phyloP scores from a whole-genome alignment of 768 basidiomycete genomes.

The Boletus bicolor region DNA sequence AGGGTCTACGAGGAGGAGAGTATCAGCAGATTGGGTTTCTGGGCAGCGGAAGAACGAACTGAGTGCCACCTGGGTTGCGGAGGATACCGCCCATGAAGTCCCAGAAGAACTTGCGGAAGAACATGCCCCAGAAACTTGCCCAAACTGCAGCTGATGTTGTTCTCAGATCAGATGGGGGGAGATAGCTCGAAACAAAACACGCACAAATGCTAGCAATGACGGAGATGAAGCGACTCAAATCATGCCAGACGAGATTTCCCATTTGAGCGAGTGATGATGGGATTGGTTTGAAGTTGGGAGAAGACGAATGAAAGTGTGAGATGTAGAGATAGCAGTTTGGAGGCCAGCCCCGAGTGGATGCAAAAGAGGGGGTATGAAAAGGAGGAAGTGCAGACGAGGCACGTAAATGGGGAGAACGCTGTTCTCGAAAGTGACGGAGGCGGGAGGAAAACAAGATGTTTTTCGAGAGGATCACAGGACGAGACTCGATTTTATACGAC shows the following conservation, averaged over 20 bases:
- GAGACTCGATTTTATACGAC: neutral
- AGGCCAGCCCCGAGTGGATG: conserved; percentile 10
- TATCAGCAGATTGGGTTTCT: neutral
- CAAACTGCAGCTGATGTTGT: conserved; percentile 62
- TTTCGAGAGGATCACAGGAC: neutral
- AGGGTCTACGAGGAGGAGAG: conserved; percentile 43
- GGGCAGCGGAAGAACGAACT: conserved; percentile 46
- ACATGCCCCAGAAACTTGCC: conserved; percentile 76
- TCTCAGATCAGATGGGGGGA: conserved; percentile 9
- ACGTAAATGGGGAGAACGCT: neutral
- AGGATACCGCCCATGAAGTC: conserved; percentile 84
- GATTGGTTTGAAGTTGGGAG: neutral
- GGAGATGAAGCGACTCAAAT: conserved; percentile 66
- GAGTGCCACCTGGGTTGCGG: conserved; percentile 74
- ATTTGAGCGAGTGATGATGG: conserved; percentile 36
- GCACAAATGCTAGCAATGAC: conserved; percentile 71
- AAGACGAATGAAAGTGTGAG: neutral
- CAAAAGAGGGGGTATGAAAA: neutral
- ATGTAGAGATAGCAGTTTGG: conserved; percentile 14
- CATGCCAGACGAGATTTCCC: conserved; percentile 83
- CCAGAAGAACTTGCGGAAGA: conserved; percentile 95
- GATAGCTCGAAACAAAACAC: conserved; percentile 31
- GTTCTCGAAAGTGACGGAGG: neutral
- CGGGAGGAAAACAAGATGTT: no score
- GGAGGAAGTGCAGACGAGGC: neutral